Base-by-base conservation (phyloP, 495 filamentous ascomycete genomes). In the Hypoxylon perforatum region DNA sequence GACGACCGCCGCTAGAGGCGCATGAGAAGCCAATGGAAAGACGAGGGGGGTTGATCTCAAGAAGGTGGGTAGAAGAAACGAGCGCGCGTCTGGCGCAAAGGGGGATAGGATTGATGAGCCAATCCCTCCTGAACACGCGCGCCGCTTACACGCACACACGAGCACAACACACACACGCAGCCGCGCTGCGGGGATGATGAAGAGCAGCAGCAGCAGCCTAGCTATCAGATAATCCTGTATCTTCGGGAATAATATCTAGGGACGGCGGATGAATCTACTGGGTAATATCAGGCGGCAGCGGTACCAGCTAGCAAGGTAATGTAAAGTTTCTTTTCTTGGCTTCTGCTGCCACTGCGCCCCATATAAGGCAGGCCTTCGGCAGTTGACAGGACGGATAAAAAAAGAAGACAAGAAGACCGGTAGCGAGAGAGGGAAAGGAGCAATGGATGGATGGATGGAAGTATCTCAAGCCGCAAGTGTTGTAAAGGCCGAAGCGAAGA, bases 81-180 rank as follows among this genome's bases (percentile, higher is more conserved):
- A 63, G 49, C 65, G 65, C 65, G 65, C 65, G 59, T 69, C 60
- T 63, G 65, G 59, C 65, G 65, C 60, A 60, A 54, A 60, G 33
- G 57, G 51, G 56, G 54, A n/a, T n/a, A 36, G 9, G 28, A 14
- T 47, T 44, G 19, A 59, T 12, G 36, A 44, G 38, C 60, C 65
- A 64, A 69, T 63, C 41, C 25, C 60, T 44, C 60, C 50, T 51
- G 45, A 47, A 55, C 60, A 64, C 59, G 45, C 65, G 52, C 61
- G 46, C 30, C 48, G 39, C 52, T 50, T 53, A 55, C 53, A 54
- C 48, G 46, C 65, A 46, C 47, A 48, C 19, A 47, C 17, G 22
- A 18, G 25, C 25, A 28, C 25, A 7, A 28, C 25, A 18, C 42
- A 59, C 6, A 47, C 38, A 63, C 54, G 47, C 59, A 68, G 65